Evolutionary conservation across 75 land plant species (phyloP), one percentile per base, ranked within the genome.

Genomic region (Picea glauca): DNA sequence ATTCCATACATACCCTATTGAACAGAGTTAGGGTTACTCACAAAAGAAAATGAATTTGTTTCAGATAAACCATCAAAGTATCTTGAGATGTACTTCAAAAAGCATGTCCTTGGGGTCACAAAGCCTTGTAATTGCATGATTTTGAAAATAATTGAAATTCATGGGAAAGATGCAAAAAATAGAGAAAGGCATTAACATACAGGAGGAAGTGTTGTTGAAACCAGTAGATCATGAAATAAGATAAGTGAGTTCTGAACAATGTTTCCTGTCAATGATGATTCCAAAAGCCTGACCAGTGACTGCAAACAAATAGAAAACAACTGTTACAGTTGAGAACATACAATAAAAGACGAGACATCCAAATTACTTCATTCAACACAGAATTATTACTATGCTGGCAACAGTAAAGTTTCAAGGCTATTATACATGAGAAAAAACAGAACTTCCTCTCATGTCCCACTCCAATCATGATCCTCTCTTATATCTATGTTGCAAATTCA

Each of bases 171-270:
- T 17, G 35, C 33, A 46, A 26, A 78, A 56, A 62, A 46, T 4
- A 68, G 4, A 31, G 23, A 59, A 60, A 72, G 60, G 74, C 43
- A 70, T 58, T 76, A 63, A 56, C 91, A 83, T 93, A 97, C 99
- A 72, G 98, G 91, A 80, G 91, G 77, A 78, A 97, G 90, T 32
- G 93, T 91, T 79, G 96, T 90, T 20, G 96, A 93, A 20, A 97
- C 94, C 63, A 97, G 85, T 60, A 91, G 82, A 74, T 93, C 91
- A 58, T 97, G 94, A 81, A 91, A 98, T 38, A 98, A 85, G 57
- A 94, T 58, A 18, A 98, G 78, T 2, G 94, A 90, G 79, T 89
- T 84, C 75, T 87, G 88, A 14, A 75, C 63, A 46, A 81, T 60
- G 61, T 79, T 89, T 70, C 91, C 89, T 68, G 82, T 87, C 80